phyloP scores from a whole-genome alignment of 164 flowering plant species.

The Magnolia officinalis region DNA sequence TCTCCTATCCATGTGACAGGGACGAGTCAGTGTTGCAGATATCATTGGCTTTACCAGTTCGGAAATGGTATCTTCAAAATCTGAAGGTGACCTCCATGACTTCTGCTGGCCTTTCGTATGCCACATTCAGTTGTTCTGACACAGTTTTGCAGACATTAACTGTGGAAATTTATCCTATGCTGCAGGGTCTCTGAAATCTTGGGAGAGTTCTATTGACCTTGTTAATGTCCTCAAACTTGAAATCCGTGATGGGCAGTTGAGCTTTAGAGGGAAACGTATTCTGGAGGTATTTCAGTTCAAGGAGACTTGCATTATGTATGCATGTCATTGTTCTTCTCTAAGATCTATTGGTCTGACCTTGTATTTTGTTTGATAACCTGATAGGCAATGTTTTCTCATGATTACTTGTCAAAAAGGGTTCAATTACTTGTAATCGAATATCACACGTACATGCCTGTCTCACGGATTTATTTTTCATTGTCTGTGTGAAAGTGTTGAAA shows the following conservation, averaged over 20 bases:
- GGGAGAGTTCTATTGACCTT: constrained; percentile 82
- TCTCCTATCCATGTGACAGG: constrained; percentile 36
- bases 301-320: not conserved
- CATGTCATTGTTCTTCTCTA: not conserved
- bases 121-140: not conserved
- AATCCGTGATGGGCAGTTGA: constrained; percentile 92
- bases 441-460: not conserved
- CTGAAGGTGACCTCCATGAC: constrained; percentile 48
- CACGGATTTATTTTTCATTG: not conserved
- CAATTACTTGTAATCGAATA: not conserved
- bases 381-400: not conserved
- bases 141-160: not conserved
- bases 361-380: not conserved
- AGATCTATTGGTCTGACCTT: not conserved
- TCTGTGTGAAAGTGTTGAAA: not conserved
- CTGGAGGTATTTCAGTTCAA: constrained; percentile 56
- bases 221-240: constrained; percentile 83
- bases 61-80: constrained; percentile 61
- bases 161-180: not conserved
- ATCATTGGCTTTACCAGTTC: constrained; percentile 69
- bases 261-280: constrained; percentile 84
- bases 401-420: not conserved
- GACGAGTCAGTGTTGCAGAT: constrained; percentile 78
- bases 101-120: not conserved
- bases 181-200: constrained; percentile 60